Conservation (phyloP, 495 filamentous ascomycete genomes). For the Penicillium verhagenii region DNA sequence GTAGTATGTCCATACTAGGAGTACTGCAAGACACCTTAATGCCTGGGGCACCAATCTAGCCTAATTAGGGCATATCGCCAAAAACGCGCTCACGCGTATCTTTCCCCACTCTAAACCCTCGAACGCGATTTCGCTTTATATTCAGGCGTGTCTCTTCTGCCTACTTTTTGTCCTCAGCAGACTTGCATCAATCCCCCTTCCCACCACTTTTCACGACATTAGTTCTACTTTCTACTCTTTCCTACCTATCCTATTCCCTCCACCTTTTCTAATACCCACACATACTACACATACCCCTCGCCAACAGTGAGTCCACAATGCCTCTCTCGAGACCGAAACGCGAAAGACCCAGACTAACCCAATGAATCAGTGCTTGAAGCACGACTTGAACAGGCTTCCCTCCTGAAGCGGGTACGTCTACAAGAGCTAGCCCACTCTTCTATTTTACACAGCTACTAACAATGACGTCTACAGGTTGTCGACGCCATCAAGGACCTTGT, state of each 20-base stretch:
- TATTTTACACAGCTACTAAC: constrained; percentile 9
- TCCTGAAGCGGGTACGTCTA: constrained; percentile 85
- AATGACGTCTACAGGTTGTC: constrained; percentile 65
- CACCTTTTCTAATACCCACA: neutral
- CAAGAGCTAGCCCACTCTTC: no score
- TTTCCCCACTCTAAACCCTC: constrained; percentile 35
- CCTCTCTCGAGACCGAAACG: constrained; percentile 9
- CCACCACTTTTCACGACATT: neutral
- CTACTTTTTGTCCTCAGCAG: constrained; percentile 16
- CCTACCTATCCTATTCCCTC: neutral
- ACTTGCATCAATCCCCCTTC: constrained; percentile 2
- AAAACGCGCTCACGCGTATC: constrained; percentile 29
- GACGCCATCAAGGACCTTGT: constrained; percentile 99
- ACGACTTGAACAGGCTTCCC: constrained; percentile 87
- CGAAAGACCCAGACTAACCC: constrained; percentile 18
- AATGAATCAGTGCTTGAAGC: constrained; percentile 84
- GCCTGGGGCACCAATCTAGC: constrained; percentile 25
- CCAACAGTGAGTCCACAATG: constrained; percentile 37
- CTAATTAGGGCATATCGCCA: constrained; percentile 39
- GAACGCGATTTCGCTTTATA: constrained; percentile 37
- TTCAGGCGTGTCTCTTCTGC: constrained; percentile 22
- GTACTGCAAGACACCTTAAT: neutral
- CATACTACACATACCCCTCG: constrained; percentile 17
- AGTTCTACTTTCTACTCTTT: neutral
- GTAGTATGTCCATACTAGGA: no score